Conservation (phyloP, 1,284 basidiomycete genomes). For the Melampsora americana region DNA sequence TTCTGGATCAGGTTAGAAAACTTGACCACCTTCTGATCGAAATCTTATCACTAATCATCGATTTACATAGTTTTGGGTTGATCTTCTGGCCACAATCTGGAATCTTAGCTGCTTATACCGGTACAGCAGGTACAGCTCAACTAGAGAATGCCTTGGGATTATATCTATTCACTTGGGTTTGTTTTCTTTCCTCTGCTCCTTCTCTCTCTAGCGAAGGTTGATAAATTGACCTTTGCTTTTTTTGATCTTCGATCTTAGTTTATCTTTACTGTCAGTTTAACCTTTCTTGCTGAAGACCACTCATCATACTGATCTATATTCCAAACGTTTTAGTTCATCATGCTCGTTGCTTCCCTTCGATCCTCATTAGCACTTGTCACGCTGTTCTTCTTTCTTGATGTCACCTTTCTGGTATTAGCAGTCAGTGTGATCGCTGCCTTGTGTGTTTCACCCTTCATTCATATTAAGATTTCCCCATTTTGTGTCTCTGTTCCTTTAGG, state of each 20-base stretch:
- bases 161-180: slow-evolving; percentile 53
- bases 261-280: slow-evolving; percentile 62
- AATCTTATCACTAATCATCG: not conserved
- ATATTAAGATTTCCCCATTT: not conserved
- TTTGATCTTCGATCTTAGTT: slow-evolving; percentile 59
- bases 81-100: slow-evolving; percentile 55
- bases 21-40: not conserved
- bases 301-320: not conserved
- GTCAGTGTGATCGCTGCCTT: slow-evolving; percentile 12
- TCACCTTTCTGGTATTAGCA: slow-evolving; percentile 58
- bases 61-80: slow-evolving; percentile 50
- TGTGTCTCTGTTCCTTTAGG: slow-evolving; percentile 44
- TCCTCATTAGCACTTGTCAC: slow-evolving; percentile 65
- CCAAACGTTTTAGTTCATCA: slow-evolving; percentile 48
- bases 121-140: slow-evolving; percentile 53
- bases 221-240: not conserved
- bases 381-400: slow-evolving; percentile 70
- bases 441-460: not conserved
- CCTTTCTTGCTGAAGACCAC: not conserved
- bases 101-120: slow-evolving; percentile 57
- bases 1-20: slow-evolving; percentile 56
- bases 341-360: slow-evolving; percentile 62
- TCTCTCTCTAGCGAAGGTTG: not conserved
- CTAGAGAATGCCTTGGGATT: slow-evolving; percentile 57
- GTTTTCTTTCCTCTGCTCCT: not conserved